phyloP scores from a whole-genome alignment of 306 rosid genomes.

The Mucuna pruriens region DNA sequence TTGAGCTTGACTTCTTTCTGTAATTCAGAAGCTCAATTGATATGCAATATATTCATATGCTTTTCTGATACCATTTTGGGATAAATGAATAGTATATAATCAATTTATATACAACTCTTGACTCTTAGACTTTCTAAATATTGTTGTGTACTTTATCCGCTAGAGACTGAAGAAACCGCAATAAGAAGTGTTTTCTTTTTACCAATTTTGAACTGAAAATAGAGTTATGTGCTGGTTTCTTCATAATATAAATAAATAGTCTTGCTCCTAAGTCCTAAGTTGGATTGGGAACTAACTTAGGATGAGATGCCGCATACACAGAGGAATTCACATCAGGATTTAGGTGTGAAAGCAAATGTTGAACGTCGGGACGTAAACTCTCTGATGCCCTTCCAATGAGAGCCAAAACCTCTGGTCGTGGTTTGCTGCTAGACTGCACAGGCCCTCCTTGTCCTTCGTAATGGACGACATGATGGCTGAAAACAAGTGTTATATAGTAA shows the following conservation, averaged over 20 bases:
- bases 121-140: conserved; percentile 1
- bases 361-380: conserved; percentile 84
- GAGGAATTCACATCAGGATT: conserved; percentile 80
- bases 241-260: neutral
- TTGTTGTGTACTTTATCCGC: neutral
- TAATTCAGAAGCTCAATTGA: too few species aligned
- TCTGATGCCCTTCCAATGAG: conserved; percentile 77
- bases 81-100: neutral
- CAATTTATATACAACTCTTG: conserved; percentile 31
- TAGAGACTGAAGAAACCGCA: conserved; percentile 4
- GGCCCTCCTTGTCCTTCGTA: conserved; percentile 99
- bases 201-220: conserved; percentile 8
- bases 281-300: conserved; percentile 75
- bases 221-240: neutral
- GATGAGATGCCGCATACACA: conserved; percentile 81
- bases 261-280: conserved; percentile 52
- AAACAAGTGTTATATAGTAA: conserved; percentile 35
- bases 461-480: conserved; percentile 88
- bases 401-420: conserved; percentile 80
- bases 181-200: neutral
- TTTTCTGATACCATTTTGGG: neutral
- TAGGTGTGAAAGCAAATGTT: conserved; percentile 88
- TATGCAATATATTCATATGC: neutral
- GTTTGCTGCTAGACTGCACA: conserved; percentile 85
- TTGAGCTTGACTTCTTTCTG: too few species aligned